Base-by-base conservation (phyloP, 768 basidiomycete species). In the Suillus bovinus region DNA sequence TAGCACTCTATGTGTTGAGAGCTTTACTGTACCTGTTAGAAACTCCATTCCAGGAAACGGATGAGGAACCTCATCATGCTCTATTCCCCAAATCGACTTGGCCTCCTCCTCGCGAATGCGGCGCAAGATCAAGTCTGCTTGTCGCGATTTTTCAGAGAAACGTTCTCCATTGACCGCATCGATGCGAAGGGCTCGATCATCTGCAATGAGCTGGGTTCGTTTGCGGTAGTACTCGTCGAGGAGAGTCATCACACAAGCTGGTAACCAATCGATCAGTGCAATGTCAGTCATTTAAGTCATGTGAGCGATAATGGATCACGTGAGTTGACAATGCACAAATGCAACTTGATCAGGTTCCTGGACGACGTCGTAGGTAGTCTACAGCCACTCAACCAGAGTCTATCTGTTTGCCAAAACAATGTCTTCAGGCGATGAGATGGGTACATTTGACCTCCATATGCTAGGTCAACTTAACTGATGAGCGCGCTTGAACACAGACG, bases 1-100 rank as follows among this genome's bases (percentile, higher is more conserved):
- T 44, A 2, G 27, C 54, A 24, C 52, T 50, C 4, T 46, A 29
- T 54, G 66, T 62, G 11, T 5, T 27, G 3, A 20, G 22, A n/a
- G 20, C 14, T 38, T 20, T 1, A 42, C 63, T 72, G 44, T 62
- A 86, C 88, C 88, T 46, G 86, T 91, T 65, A 91, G 74, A 67
- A 91, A 92, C 66, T 85, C 88, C 88, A 91, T 90, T 47, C 90
- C 90, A 24, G 89, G 89, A 65, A 89, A 91, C 1, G 86, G 79
- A 66, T 90, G 84, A 5, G 81, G 83, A 52, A 85, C 77, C 5
- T 79, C 79, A 17, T 81, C 77, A 63, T 83, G 77, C 27, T 86
- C 82, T 52, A 73, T 74, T 41, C 68, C 78, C 90, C 90, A 91
- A n/a, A 91, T 76, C 0, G 80, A 79, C 27, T 72, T 68, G 0